Evolutionary conservation across 176 grass and related monocot species (phyloP), one percentile per base, ranked within the genome.

Genomic region (Zea luxurians): DNA sequence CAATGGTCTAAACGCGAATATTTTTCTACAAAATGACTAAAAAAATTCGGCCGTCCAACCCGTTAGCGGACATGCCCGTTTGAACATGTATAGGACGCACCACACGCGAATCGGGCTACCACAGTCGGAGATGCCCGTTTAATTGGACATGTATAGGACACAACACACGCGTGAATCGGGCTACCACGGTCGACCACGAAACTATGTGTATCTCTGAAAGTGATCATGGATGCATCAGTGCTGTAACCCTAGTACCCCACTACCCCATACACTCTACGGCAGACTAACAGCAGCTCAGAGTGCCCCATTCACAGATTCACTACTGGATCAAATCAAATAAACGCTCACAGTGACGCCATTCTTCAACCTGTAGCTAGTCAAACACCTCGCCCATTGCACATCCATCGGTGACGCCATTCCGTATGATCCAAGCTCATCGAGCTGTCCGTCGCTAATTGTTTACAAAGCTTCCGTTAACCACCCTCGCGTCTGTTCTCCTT

Each of bases 361-460:
- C 17, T n/a, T 8, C 12, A 10, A 8, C 3, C 38, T 70, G 55
- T 46, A 52, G 44, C 46, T 11, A 77, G 66, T 81, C 35, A 75
- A 81, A 38, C 61, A 48, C 79, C n/a, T 10, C 40, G 13, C 35
- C 34, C 61, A 4, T 4, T 77, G 6, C n/a, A 12, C n/a, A 16
- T 70, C 44, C 8, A 42, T 50, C 53, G 45, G 8, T 47, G 61
- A 13, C 66, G 60, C 59, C 41, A 82, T 35, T 74, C 43, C 48
- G 42, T 42, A 12, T 72, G 68, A 16, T 72, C 69, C 67, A 73
- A 60, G 46, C 64, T 49, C 68, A 10, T 63, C 52, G 44, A 41
- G 7, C 43, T 73, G 68, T 74, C 74, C 5, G 5, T 13, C 6
- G 50, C 61, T 50, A 16, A 16, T 44, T 84, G 16, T 62, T 62